phyloP scores from a whole-genome alignment of 352 stramenopile genomes.

The Phytophthora idaei region DNA sequence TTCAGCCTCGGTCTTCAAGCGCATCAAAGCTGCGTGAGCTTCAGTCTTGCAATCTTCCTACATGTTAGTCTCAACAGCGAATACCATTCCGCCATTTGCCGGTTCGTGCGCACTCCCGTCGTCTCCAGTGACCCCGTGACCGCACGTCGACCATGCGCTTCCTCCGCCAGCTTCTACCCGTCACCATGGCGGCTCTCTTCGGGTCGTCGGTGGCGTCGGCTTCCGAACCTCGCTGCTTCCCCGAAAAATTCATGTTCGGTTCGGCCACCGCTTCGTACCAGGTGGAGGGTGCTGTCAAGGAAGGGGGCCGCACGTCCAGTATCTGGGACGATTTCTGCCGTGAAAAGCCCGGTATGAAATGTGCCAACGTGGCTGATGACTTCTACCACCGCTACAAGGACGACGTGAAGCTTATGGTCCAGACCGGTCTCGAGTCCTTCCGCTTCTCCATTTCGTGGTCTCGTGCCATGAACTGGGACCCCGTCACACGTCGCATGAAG shows the following conservation, averaged over 20 bases:
- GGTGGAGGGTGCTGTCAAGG: slow-evolving; percentile 87
- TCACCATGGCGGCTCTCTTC: slow-evolving; percentile 8
- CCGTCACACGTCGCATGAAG: slow-evolving; percentile 24
- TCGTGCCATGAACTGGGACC: slow-evolving; percentile 84
- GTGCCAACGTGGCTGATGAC: slow-evolving; percentile 90
- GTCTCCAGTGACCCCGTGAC: slow-evolving; percentile 1
- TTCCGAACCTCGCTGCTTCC: slow-evolving; percentile 42
- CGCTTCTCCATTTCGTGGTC: slow-evolving; percentile 93
- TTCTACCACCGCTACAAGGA: slow-evolving; percentile 91
- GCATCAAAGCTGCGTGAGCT: slow-evolving; percentile 25
- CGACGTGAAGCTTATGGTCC: slow-evolving; percentile 92
- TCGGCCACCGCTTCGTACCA: slow-evolving; percentile 89
- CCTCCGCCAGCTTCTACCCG: slow-evolving; percentile 24
- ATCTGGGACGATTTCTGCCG: slow-evolving; percentile 94
- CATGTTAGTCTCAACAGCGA: not conserved
- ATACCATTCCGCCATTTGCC: slow-evolving; percentile 29
- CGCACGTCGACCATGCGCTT: slow-evolving; percentile 19
- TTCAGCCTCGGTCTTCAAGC: slow-evolving; percentile 26
- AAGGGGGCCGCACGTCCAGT: slow-evolving; percentile 70
- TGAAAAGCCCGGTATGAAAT: slow-evolving; percentile 67
- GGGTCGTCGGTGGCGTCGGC: slow-evolving; percentile 6
- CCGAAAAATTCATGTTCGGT: slow-evolving; percentile 78
- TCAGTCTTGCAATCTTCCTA: slow-evolving; percentile 10
- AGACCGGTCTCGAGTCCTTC: slow-evolving; percentile 91
- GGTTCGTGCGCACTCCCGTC: slow-evolving; percentile 7